Evolutionary conservation across 2,329 filamentous ascomycete genomes (phyloP).

Genomic region (Pseudonectria foliicola): DNA sequence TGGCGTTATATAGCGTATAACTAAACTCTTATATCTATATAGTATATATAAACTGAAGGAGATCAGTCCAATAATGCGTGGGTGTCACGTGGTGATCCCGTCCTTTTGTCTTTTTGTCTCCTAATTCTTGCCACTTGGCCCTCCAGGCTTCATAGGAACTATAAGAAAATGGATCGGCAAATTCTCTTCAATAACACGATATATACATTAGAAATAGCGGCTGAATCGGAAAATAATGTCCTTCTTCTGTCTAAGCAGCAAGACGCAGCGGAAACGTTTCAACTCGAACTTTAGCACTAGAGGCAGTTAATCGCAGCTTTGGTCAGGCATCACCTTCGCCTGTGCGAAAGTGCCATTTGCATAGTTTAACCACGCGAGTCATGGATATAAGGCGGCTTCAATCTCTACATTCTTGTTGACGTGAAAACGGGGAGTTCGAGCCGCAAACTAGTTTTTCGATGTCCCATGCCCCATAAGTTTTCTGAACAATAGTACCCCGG

Average conservation of each 20-base stretch:
- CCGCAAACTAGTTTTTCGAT: constrained; percentile 7
- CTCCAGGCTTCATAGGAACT: no score
- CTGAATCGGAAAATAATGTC: constrained; percentile 6
- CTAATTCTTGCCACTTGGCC: no score
- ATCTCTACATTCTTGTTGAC: constrained; percentile 12
- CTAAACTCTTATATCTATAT: no score
- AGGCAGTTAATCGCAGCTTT: constrained; percentile 8
- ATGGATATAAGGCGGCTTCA: constrained; percentile 15
- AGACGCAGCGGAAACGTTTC: constrained; percentile 4
- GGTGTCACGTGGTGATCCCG: no score
- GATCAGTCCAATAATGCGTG: no score
- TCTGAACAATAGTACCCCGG: constrained; percentile 14
- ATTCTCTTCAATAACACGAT: constrained; percentile 1
- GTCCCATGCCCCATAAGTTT: constrained; percentile 14
- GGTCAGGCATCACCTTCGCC: constrained; percentile 10
- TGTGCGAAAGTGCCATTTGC: constrained; percentile 8
- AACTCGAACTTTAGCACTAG: constrained; percentile 7
- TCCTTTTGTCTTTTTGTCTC: no score
- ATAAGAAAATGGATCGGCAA: no score
- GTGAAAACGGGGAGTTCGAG: neutral
- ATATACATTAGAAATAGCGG: constrained; percentile 5
- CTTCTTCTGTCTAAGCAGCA: constrained; percentile 5
- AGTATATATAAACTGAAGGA: no score
- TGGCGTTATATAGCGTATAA: no score
- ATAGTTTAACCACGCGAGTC: constrained; percentile 5